phyloP scores from a whole-genome alignment of 2,329 filamentous ascomycete genomes.

The Bipolaris zeicola region DNA sequence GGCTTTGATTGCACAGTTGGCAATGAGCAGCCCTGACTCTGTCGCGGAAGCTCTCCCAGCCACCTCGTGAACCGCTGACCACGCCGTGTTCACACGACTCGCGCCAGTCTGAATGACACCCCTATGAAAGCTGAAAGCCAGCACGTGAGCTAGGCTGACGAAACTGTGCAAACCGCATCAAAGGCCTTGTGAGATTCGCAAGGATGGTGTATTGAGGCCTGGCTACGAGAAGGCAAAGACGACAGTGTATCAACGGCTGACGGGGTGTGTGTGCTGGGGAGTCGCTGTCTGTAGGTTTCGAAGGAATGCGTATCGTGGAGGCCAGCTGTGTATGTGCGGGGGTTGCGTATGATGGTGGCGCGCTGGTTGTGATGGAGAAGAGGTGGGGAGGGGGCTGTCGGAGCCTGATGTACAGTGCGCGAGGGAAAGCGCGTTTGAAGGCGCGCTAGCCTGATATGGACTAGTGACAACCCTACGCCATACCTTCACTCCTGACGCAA shows the following conservation, averaged over 20 bases:
- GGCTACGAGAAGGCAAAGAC: slow-evolving; percentile 10
- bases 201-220: slow-evolving; percentile 23
- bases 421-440: too few species aligned
- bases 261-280: background rate
- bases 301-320: background rate
- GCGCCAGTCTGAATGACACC: slow-evolving; percentile 20
- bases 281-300: background rate
- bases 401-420: too few species aligned
- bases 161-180: slow-evolving; percentile 10
- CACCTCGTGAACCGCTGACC: slow-evolving; percentile 11
- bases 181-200: slow-evolving; percentile 24
- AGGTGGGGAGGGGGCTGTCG: background rate
- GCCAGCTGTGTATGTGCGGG: background rate
- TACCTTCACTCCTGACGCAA: too few species aligned
- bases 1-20: slow-evolving; percentile 17
- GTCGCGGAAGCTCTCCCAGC: background rate
- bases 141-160: slow-evolving; percentile 14
- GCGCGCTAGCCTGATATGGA: too few species aligned
- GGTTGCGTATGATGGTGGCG: background rate
- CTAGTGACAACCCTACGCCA: too few species aligned
- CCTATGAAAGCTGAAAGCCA: slow-evolving; percentile 13
- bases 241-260: slow-evolving; percentile 1
- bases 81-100: slow-evolving; percentile 12
- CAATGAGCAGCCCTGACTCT: slow-evolving; percentile 24
- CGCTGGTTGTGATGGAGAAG: background rate